phyloP scores from a whole-genome alignment of 2,329 filamentous ascomycete genomes.

The Gremmenia infestans region DNA sequence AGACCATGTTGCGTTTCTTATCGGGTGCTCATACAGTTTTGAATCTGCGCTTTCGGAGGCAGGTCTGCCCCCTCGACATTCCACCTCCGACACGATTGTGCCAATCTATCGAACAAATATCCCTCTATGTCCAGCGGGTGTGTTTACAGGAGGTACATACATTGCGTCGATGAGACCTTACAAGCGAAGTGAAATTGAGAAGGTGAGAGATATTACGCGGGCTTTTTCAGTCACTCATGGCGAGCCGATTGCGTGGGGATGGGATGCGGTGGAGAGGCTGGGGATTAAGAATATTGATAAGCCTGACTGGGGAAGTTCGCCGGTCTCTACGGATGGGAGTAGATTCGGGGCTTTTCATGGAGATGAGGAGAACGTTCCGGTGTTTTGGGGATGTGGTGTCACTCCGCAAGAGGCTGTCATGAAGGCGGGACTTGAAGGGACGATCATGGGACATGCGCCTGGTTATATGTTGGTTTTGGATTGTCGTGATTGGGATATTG shows the following conservation, averaged over 20 bases:
- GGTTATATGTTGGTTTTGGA: conserved; percentile 60
- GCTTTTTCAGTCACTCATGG: conserved; percentile 54
- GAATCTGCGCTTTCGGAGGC: conserved; percentile 49
- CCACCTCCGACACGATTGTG: conserved; percentile 44
- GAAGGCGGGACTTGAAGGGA: conserved; percentile 47
- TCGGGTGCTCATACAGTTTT: conserved; percentile 62
- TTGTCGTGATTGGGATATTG: conserved; percentile 21
- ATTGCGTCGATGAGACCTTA: conserved; percentile 64
- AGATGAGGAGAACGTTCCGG: conserved; percentile 43
- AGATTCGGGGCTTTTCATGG: conserved; percentile 30
- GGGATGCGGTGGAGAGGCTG: conserved; percentile 47
- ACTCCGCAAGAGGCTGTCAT: conserved; percentile 62
- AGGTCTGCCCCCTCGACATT: conserved; percentile 48
- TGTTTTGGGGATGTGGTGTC: conserved; percentile 62
- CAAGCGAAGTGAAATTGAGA: conserved; percentile 41
- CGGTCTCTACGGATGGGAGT: conserved; percentile 35
- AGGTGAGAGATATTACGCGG: conserved; percentile 50
- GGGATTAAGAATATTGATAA: conserved; percentile 49
- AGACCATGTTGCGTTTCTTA: conserved; percentile 57
- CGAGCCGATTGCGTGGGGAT: conserved; percentile 61
- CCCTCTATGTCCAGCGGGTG: conserved; percentile 51
- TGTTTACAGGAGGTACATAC: conserved; percentile 49
- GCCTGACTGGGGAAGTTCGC: conserved; percentile 54
- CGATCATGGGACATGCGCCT: conserved; percentile 56
- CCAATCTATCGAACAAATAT: conserved; percentile 58